phyloP scores from a whole-genome alignment of 2,329 filamentous ascomycete genomes.

The Simplicillium sp. region DNA sequence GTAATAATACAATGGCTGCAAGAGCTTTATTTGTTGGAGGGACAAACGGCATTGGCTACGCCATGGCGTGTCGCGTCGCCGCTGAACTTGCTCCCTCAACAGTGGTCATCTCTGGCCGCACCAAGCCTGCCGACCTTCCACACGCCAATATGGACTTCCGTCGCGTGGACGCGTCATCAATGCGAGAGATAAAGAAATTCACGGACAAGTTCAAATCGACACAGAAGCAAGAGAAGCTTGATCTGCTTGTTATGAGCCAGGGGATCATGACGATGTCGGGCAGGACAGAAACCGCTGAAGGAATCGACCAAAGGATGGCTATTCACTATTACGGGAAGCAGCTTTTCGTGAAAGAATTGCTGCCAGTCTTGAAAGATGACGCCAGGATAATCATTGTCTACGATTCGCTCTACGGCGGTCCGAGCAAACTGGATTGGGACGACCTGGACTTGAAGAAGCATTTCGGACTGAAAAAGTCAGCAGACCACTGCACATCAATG shows the following conservation, averaged over 20 bases:
- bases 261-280: constrained; percentile 25
- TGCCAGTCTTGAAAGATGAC: constrained; percentile 23
- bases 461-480: constrained; percentile 10
- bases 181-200: constrained; percentile 23
- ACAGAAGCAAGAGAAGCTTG: constrained; percentile 17
- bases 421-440: constrained; percentile 22
- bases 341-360: constrained; percentile 29
- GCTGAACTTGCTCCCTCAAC: constrained; percentile 13
- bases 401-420: constrained; percentile 18
- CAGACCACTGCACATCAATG: too few species aligned
- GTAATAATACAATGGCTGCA: constrained; percentile 7
- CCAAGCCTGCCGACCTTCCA: constrained; percentile 16
- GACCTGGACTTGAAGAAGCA: constrained; percentile 28
- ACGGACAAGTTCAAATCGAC: constrained; percentile 15
- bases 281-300: constrained; percentile 30
- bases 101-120: constrained; percentile 23
- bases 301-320: constrained; percentile 33
- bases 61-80: constrained; percentile 24
- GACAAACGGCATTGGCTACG: constrained; percentile 24
- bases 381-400: constrained; percentile 30
- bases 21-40: constrained; percentile 24
- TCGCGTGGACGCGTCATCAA: constrained; percentile 20
- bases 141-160: constrained; percentile 22
- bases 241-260: constrained; percentile 27
- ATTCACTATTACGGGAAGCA: constrained; percentile 37